phyloP scores from a whole-genome alignment of 139 green algal species.

The Coelastrella sp. region DNA sequence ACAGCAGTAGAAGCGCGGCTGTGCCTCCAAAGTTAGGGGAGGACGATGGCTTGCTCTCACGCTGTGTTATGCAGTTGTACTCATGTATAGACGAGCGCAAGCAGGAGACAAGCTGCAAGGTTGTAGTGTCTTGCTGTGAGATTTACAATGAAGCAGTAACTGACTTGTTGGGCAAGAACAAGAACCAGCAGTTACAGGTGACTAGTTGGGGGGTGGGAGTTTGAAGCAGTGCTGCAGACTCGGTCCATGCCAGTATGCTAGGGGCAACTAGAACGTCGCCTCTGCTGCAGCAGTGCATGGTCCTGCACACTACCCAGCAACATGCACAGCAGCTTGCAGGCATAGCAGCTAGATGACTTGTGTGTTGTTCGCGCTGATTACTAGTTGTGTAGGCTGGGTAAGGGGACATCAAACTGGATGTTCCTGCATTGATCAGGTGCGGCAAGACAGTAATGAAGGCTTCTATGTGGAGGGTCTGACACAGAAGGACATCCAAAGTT shows the following conservation, averaged over 20 bases:
- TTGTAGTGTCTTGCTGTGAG: constrained; percentile 62
- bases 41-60: constrained; percentile 74
- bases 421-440: constrained; percentile 50
- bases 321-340: background rate
- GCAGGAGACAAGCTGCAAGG: constrained; percentile 9
- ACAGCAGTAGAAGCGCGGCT: background rate
- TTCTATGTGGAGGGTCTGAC: constrained; percentile 81
- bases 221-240: no score
- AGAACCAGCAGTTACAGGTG: constrained; percentile 56
- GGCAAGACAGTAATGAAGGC: constrained; percentile 65
- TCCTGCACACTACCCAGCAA: background rate
- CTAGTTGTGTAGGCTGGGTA: no score
- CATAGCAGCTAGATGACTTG: background rate
- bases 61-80: constrained; percentile 54
- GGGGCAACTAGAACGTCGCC: no score
- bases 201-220: no score
- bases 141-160: constrained; percentile 84
- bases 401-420: no score
- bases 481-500: constrained; percentile 12
- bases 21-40: background rate
- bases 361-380: no score
- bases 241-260: no score
- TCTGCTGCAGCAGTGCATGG: no score
- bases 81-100: constrained; percentile 38
- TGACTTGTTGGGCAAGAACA: constrained; percentile 66